Evolutionary conservation across 129 eudicot genomes (phyloP), one percentile per base, ranked within the genome.

Genomic region (Silybum marianum): DNA sequence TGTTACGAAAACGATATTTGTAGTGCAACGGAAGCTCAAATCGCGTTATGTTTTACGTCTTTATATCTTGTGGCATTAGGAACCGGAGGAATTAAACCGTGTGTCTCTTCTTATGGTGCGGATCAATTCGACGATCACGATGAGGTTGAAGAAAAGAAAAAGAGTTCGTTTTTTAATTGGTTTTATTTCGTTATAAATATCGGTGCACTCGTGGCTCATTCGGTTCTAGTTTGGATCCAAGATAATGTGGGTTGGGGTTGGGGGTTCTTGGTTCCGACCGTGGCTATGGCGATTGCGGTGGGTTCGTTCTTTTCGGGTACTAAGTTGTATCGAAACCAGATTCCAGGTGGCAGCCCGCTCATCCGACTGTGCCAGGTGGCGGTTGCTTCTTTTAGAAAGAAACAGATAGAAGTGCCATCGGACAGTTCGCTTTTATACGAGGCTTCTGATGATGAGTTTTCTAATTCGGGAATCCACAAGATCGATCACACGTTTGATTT

Each of bases 41-140:
- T 79, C 21, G 88, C 88, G 0, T n/a, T 85, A 26, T 75, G 80
- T 78, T 90, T 92, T 67, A 16, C 77, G 7, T 87, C 94, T 30
- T 86, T 92, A 9, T 90, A 90, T 87, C 78, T 92, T 13, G 86
- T 92, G 24, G 92, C 97, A 5, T 77, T 92, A 8, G 97, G 94
- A 21, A 88, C 94, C 7, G 94, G 97, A 42, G 97, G 97, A 24
- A 90, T 91, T 23, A 89, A 91, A 79, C 96, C 96, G 0, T 91
- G 96, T 69, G 93, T 88, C 73, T 87, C 94, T 4, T 85, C 97
- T 23, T 92, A 82, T 24, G 97, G 92, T n/a, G 97, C 97, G 18
- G 97, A 92, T 72, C 97, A 92, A 69, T 92, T 90, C 24, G 92
- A 92, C 30, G 90, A 88, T 23, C 69, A 81, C 24, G 94, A 92